Evolutionary conservation across 176 grass and related monocot genomes (phyloP).

Genomic region (Raddia guianensis): DNA sequence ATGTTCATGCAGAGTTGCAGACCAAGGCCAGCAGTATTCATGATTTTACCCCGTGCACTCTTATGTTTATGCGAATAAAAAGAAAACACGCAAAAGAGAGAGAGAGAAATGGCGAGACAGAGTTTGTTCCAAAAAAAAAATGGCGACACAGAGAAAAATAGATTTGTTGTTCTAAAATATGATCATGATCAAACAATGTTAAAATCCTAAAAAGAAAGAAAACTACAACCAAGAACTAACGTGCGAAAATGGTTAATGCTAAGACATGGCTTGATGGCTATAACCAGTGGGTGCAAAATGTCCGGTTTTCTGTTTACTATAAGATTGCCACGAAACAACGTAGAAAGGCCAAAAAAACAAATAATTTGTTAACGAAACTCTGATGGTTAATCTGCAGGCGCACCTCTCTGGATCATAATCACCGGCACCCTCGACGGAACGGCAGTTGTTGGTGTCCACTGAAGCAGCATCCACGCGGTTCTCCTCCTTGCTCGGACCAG

Average conservation of each 20-base stretch:
- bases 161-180: neutral
- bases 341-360: no score
- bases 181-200: neutral
- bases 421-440: constrained; percentile 33
- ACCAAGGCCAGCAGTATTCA: neutral
- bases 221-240: neutral
- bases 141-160: neutral
- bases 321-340: no score
- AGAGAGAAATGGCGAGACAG: neutral
- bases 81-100: no score
- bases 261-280: no score
- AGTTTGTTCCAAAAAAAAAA: no score
- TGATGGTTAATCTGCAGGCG: constrained; percentile 23
- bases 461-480: neutral
- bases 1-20: neutral
- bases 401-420: constrained; percentile 53
- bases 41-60: constrained; percentile 24
- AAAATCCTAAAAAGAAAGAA: neutral
- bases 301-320: no score
- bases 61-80: no score
- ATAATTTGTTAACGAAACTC: neutral
- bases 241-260: neutral
- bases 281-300: no score
- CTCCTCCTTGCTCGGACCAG: constrained; percentile 27
- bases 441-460: constrained; percentile 35